Base-by-base conservation (phyloP, 495 filamentous ascomycete genomes). In the Staphylotrichum longicolle region DNA sequence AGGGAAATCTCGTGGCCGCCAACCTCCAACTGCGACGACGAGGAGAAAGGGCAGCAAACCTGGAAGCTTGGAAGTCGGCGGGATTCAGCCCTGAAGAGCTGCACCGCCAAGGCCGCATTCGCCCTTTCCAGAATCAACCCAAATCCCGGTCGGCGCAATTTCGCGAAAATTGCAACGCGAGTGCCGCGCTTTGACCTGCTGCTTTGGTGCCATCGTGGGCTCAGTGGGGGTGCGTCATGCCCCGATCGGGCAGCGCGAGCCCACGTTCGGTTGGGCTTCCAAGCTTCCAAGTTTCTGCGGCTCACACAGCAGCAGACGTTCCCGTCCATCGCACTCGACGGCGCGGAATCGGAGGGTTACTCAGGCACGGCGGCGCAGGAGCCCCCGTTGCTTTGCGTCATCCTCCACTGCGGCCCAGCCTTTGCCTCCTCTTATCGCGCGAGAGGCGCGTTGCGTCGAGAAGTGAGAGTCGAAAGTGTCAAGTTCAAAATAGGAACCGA, bases 111-210 rank as follows among this genome's bases (percentile, higher is more conserved):
- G 54, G 45, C 56, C 40, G 10, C 37, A 14, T 40, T n/a, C 44
- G 30, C 20, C 54, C 56, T 50, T 64, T 64, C 64, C 59, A 67
- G 53, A 68, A 64, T 10, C 41, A 51, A 46, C 51, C 39, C 45
- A 30, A 59, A 65, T 60, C 65, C 65, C 39, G 57, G 59, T 66
- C 63, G 57, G 30, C 34, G 68, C 61, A 70, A 70, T 70, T 63
- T 70, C 59, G 60, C 65, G 54, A 66, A 70, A 64, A 62, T 68
- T 69, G 58, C 51, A 54, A 64, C 67, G 53, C 49, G 56, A 59
- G 32, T 41, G 45, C 30, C 56, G 32, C 65, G 66, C 66, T 70
- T 67, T 65, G 68, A 64, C 68, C 62, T 56, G 30, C 20, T 30
- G 54, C 45, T 44, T 52, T 65, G 60, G 55, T 59, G 60, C 55